Base-by-base conservation (phyloP, 805 yeast genomes). In the Yarrowia sp. region DNA sequence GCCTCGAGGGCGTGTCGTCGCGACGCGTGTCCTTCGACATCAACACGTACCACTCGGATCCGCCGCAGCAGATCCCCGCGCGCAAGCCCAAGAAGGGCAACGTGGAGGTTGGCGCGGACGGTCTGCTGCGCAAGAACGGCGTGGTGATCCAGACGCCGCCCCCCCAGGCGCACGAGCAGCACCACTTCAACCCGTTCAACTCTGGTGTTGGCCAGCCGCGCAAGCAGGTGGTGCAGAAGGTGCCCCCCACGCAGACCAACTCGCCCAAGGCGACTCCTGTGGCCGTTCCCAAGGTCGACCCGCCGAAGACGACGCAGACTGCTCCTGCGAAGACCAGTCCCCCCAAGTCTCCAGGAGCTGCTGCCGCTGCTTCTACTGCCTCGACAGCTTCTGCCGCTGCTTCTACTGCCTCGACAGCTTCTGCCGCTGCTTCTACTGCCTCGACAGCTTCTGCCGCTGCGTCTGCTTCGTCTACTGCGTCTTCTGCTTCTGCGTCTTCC, bases 1-100 rank as follows among this genome's bases (percentile, higher is more conserved):
- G 38, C 12, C 38, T 55, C 3, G 47, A 38, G 31, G 35, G 38
- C 2, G 36, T 55, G 68, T 77, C 70, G 14, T 75, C 88, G 70
- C 80, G 82, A 65, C 77, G 92, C 64, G 96, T 90, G 4, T 80
- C 84, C 0, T 92, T 92, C 73, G 90, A 94, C 0, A 79, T 90
- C 4, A 88, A 88, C 56, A 83, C 86, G 59, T 81, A 90, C 64
- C 79, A 78, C 0, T 78, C 78, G 65, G 97, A 92, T 72, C 97
- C 97, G 1, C 96, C 97, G 0, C 97, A 92, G 70, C 97, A 91
- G 71, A 88, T 92, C 64, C 97, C 97, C 1, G 87, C 96, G 1
- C 77, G 96, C 69, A 81, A 80, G 64, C 97, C 97, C 6, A 79
- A 86, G 66, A 80, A 81, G 67, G 97, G 97, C 7, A 87, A 90